phyloP scores from a whole-genome alignment of 2,329 filamentous ascomycete species.

The Ophiostoma fasciatum region DNA sequence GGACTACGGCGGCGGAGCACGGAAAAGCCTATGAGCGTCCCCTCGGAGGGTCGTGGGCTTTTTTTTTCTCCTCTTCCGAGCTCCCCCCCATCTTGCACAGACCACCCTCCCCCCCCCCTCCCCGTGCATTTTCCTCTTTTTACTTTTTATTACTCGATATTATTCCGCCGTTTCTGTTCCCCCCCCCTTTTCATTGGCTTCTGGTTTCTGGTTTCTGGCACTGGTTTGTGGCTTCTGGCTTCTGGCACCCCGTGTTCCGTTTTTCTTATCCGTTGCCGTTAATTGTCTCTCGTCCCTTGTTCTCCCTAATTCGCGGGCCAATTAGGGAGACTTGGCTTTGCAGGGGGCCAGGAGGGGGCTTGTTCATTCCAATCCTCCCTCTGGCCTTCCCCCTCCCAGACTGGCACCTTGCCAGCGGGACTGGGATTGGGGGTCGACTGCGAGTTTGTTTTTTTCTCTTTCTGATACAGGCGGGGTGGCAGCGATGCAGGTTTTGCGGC shows the following conservation, averaged over 20 bases:
- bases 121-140: neutral
- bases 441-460: neutral
- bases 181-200: too few relatives aligned
- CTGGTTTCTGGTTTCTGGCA: too few relatives aligned
- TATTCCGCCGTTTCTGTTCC: too few relatives aligned
- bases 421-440: neutral
- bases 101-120: too few relatives aligned
- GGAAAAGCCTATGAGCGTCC: neutral
- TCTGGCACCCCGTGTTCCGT: neutral
- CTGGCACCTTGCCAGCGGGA: too few relatives aligned
- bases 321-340: neutral
- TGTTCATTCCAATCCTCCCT: neutral
- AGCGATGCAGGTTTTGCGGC: slow-evolving; percentile 5
- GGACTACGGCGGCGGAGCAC: neutral
- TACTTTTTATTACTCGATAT: neutral
- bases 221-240: neutral
- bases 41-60: neutral
- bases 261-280: neutral
- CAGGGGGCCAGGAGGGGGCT: too few relatives aligned
- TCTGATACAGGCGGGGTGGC: slow-evolving; percentile 3
- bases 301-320: neutral
- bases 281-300: neutral
- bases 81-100: too few relatives aligned
- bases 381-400: too few relatives aligned
- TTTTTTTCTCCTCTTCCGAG: neutral